Evolutionary conservation across 495 filamentous ascomycete species (phyloP).

Genomic region (Penicillium alfredii): DNA sequence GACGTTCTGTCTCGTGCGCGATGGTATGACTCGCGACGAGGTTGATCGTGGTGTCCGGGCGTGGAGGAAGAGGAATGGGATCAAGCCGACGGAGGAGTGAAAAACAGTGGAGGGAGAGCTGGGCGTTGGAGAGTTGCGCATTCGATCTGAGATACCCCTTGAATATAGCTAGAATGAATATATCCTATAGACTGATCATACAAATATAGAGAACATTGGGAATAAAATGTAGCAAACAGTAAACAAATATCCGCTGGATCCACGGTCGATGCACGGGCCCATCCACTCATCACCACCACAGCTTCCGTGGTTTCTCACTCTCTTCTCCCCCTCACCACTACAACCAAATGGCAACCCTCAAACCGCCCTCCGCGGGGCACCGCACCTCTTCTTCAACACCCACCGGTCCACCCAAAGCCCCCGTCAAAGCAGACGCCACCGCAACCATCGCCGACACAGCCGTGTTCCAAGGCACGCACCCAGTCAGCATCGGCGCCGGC

Average conservation of each 20-base stretch:
- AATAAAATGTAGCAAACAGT: no score
- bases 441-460: conserved; percentile 73
- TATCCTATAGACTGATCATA: no score
- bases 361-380: conserved; percentile 21
- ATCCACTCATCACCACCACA: no score
- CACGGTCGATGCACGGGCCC: no score
- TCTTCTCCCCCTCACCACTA: no score
- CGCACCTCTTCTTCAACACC: conserved; percentile 23
- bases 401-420: conserved; percentile 39
- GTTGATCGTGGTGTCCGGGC: conserved; percentile 72
- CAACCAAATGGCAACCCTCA: conserved; percentile 21
- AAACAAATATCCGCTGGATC: no score
- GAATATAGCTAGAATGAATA: no score
- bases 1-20: conserved; percentile 70
- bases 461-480: conserved; percentile 62
- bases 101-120: conserved; percentile 12
- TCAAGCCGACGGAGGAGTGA: conserved; percentile 17
- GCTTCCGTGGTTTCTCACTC: no score
- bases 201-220: no score
- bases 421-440: conserved; percentile 61
- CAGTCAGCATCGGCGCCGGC: conserved; percentile 63
- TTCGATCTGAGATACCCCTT: background rate
- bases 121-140: background rate
- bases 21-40: conserved; percentile 74
- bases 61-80: conserved; percentile 72